Conservation (phyloP, 169 alveolate species). For the Plasmodium gonderi region DNA sequence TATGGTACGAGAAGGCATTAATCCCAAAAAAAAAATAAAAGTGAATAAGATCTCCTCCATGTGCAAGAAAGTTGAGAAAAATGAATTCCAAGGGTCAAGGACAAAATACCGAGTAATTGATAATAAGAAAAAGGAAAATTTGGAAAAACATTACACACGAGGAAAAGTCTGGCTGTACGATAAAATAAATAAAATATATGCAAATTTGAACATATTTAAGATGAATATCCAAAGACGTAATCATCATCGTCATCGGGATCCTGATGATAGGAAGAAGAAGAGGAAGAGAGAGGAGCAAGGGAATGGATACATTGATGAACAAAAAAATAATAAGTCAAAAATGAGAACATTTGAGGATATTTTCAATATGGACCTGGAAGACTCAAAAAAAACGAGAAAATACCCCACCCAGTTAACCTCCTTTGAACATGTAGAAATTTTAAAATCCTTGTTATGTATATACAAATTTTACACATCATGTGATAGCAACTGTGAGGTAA, state of each 20-base stretch:
- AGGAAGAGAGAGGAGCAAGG: background rate
- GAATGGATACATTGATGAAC: conserved; percentile 7
- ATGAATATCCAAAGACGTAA: background rate
- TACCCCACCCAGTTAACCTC: background rate
- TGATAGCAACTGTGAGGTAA: background rate
- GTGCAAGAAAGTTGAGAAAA: background rate
- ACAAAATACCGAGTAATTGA: background rate
- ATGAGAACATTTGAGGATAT: conserved; percentile 9
- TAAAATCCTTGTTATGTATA: conserved; percentile 42
- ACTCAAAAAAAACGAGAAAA: background rate
- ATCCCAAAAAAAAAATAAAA: conserved; percentile 8
- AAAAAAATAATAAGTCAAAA: background rate
- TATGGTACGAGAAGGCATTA: background rate
- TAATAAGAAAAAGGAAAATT: background rate
- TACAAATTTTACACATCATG: conserved; percentile 25
- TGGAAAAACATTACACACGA: background rate
- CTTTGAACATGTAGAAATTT: conserved; percentile 19
- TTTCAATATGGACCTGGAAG: background rate
- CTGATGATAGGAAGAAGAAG: background rate
- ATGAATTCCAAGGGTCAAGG: background rate
- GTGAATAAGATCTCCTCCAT: background rate
- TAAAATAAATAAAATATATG: conserved; percentile 27
- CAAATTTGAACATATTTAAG: background rate
- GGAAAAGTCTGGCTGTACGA: conserved; percentile 31
- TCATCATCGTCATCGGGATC: too few species aligned